phyloP scores from a whole-genome alignment of 129 eudicot species.

The Centrapalus pauciflorus region DNA sequence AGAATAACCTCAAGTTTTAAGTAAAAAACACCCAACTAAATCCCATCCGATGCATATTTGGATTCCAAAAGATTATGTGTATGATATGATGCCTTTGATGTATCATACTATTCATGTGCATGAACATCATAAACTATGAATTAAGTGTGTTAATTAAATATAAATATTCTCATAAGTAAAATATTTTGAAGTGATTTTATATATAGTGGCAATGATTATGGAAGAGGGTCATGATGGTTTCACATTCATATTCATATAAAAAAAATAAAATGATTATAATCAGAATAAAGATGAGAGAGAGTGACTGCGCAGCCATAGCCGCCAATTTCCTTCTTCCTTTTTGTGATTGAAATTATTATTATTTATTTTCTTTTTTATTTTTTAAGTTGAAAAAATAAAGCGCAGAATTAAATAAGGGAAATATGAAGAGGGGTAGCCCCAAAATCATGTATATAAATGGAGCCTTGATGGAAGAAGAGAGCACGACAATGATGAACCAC shows the following conservation, averaged over 20 bases:
- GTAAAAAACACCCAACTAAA: neutral
- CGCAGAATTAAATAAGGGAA: constrained; percentile 15
- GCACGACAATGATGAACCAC: constrained; percentile 29
- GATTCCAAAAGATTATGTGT: constrained; percentile 1
- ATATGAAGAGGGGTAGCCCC: neutral
- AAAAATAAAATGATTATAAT: constrained; percentile 25
- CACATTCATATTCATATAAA: constrained; percentile 35
- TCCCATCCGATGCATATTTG: neutral
- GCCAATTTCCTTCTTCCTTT: constrained; percentile 27
- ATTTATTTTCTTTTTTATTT: neutral
- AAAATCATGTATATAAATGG: constrained; percentile 31
- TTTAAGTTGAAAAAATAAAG: constrained; percentile 7
- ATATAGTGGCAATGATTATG: constrained; percentile 28
- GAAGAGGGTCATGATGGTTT: constrained; percentile 23
- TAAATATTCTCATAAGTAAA: neutral
- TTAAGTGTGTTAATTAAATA: no score
- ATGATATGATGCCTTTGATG: neutral
- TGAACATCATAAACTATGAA: neutral
- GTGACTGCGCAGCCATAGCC: constrained; percentile 43
- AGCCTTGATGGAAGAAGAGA: constrained; percentile 20
- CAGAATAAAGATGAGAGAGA: constrained; percentile 32
- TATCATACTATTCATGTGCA: neutral
- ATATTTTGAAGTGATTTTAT: constrained; percentile 5
- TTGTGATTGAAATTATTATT: neutral
- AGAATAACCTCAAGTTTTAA: no score